Conservation (phyloP, 1,139 yeast genomes). For the Saccharomyces hybrid region DNA sequence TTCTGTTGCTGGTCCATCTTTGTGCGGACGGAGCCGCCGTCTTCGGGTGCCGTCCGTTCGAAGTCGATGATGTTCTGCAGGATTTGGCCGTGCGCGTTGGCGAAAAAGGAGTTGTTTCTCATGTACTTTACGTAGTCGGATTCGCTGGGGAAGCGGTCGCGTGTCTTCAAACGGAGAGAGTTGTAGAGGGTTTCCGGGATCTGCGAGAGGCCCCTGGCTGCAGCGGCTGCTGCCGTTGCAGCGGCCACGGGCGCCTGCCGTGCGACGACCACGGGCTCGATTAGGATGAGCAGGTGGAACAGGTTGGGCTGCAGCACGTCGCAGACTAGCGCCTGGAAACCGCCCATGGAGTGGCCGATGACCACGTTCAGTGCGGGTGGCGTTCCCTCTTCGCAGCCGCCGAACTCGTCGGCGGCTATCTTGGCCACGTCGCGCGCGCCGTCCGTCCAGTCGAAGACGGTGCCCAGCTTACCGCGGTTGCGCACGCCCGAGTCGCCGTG, state of each 20-base stretch:
- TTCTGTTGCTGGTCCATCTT: slow-evolving; percentile 42
- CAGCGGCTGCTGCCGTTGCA: slow-evolving; percentile 5
- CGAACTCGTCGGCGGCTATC: slow-evolving; percentile 41
- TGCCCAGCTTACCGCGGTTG: slow-evolving; percentile 49
- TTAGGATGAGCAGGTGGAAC: slow-evolving; percentile 47
- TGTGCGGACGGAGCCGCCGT: slow-evolving; percentile 36
- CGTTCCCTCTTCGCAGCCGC: slow-evolving; percentile 1
- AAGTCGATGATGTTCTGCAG: slow-evolving; percentile 41
- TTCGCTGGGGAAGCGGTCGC: slow-evolving; percentile 32
- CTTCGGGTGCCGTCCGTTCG: slow-evolving; percentile 29
- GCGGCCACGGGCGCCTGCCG: slow-evolving; percentile 5
- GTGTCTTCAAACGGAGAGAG: slow-evolving; percentile 19
- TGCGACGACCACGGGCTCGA: slow-evolving; percentile 53
- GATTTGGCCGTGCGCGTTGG: slow-evolving; percentile 41
- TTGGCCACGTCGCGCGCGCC: slow-evolving; percentile 51
- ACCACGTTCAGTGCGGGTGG: slow-evolving; percentile 36
- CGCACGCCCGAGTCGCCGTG: slow-evolving; percentile 62
- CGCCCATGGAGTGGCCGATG: slow-evolving; percentile 78
- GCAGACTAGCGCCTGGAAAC: slow-evolving; percentile 46
- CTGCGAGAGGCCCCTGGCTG: slow-evolving; percentile 6
- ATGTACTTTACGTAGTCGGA: slow-evolving; percentile 41
- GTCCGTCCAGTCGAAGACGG: slow-evolving; percentile 55
- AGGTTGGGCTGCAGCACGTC: slow-evolving; percentile 45
- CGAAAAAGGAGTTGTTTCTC: slow-evolving; percentile 40
- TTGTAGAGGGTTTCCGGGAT: slow-evolving; percentile 16